Base-by-base conservation (phyloP, 805 yeast genomes). In the Lipomyces chichibuensis region DNA sequence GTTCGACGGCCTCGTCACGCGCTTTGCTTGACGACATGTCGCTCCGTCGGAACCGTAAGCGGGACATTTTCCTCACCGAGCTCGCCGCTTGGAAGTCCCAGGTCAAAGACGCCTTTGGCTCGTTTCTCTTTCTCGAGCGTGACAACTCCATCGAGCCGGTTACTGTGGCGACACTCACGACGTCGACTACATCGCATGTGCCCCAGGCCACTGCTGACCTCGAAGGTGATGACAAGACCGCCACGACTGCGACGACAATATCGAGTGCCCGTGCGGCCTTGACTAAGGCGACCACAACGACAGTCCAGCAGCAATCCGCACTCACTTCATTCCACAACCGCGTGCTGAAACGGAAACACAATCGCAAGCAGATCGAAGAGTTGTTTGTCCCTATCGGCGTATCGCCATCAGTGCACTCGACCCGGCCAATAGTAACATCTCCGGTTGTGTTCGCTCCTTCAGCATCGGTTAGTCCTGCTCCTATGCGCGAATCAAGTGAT, bases 1-100 rank as follows among this genome's bases (percentile, higher is more conserved):
- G 23, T 25, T 25, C 52, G 23, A 7, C 59, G 60, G 2, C 37
- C 51, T 54, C 60, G 57, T 53, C 57, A 25, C 61, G 54, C 23
- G 29, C 27, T 56, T 13, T 56, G 13, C 49, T n/a, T 51, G 32
- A 23, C 51, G 33, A 39, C 20, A 54, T 53, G 59, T 20, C 62
- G 4, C 51, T 39, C 14, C 32, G 29, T 5, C 62, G 59, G 25
- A 43, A 46, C 23, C 65, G 69, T 29, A 62, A 62, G 32, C 60
- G 69, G n/a, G 69, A 65, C 54, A 9, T 60, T n/a, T 25, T 65
- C 32, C 53, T 65, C 37, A 55, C 61, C 13, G 69, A 62, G 32
- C 62, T 65, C 29, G 63, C 63, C 17, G 46, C 49, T 1, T 62
- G 65, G 65, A 62, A 62, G 54, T 52, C 68, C 17, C 59, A 56